phyloP scores from a whole-genome alignment of 2,329 filamentous ascomycete species.

The Venturia aucupariae region DNA sequence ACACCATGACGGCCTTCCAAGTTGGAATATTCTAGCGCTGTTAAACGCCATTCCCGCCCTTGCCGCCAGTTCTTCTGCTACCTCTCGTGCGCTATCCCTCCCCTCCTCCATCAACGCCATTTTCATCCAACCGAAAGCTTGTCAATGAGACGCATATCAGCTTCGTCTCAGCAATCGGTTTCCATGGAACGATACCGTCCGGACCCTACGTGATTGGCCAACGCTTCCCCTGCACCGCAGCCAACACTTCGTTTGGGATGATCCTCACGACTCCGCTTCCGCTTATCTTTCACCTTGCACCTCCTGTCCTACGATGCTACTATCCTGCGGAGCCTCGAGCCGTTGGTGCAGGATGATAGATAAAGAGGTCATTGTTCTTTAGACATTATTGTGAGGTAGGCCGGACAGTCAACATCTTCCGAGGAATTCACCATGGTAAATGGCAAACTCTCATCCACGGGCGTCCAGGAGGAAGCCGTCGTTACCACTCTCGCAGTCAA shows the following conservation, averaged over 20 bases:
- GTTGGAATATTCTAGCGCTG: no score
- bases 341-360: not conserved
- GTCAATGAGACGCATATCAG: no score
- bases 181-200: not conserved
- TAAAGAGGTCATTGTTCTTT: not conserved
- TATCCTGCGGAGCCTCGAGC: not conserved
- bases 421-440: not conserved
- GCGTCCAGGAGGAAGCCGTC: not conserved
- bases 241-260: not conserved
- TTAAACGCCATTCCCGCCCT: no score
- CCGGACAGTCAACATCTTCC: no score
- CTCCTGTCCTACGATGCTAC: not conserved
- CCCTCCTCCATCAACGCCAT: no score
- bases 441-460: not conserved
- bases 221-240: not conserved
- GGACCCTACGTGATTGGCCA: not conserved
- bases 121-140: no score
- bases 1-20: no score
- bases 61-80: no score
- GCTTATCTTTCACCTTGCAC: conserved; percentile 7
- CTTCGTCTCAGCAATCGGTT: not conserved
- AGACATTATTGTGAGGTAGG: not conserved
- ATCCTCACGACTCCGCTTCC: not conserved
- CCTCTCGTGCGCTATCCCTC: no score
- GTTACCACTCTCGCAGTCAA: not conserved